These are phyloP conservation scores for Amanita pseudoporphyria DNA, from an alignment of 768 basidiomycete species.

Conservation along the genomic window DNA sequence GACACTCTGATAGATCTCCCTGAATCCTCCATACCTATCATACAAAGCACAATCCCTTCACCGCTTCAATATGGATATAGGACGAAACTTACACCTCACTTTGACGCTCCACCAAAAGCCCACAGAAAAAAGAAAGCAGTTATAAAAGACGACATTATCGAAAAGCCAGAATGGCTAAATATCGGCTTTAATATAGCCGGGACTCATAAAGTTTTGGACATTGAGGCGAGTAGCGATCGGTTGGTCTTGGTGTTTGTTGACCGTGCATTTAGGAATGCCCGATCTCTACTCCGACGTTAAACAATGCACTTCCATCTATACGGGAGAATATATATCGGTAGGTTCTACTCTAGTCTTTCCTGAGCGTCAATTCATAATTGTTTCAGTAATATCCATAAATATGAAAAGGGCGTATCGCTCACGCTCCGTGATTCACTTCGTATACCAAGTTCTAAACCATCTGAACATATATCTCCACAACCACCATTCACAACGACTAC, in stretches of 20 bases:
- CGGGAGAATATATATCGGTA: conserved; percentile 64
- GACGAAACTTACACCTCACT: conserved; percentile 97
- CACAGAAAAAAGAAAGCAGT: conserved; percentile 17
- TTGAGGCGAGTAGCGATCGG: conserved; percentile 52
- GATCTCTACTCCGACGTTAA: conserved; percentile 77
- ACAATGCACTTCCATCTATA: conserved; percentile 50
- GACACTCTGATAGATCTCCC: conserved; percentile 36
- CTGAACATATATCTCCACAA: conserved; percentile 17
- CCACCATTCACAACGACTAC: conserved; percentile 13
- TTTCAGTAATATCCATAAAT: conserved; percentile 63
- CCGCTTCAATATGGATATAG: conserved; percentile 88
- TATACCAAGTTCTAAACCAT: neutral
- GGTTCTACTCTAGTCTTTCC: conserved; percentile 12
- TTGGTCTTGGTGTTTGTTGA: neutral
- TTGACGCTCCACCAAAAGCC: conserved; percentile 60
- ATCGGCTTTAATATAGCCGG: conserved; percentile 89
- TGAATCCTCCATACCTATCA: conserved; percentile 45
- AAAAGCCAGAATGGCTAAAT: conserved; percentile 58
- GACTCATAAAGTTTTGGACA: conserved; percentile 70
- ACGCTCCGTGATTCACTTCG: conserved; percentile 74
- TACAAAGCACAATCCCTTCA: conserved; percentile 72
- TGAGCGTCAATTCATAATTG: conserved; percentile 5
- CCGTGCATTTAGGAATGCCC: conserved; percentile 67
- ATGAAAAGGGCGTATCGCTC: conserved; percentile 83
- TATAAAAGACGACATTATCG: conserved; percentile 7